phyloP scores from a whole-genome alignment of 441 rosid genomes.

The Jatropha multifida region DNA sequence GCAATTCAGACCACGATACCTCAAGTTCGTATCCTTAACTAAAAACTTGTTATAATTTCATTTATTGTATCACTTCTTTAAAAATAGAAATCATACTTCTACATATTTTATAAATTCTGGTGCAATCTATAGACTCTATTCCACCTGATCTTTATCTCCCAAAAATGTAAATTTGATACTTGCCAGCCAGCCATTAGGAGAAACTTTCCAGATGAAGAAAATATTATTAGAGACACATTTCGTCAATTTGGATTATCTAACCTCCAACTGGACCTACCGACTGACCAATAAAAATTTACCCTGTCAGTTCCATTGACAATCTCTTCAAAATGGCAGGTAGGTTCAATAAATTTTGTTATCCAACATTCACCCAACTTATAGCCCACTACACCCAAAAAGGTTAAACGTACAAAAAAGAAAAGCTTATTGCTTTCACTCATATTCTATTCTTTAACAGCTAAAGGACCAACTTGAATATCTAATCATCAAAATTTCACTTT shows the following conservation, averaged over 20 bases:
- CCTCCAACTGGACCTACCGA: constrained; percentile 15
- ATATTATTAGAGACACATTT: background rate
- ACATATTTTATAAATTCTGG: background rate
- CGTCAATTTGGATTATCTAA: constrained; percentile 26
- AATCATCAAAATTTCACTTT: constrained; percentile 17
- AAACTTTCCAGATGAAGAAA: constrained; percentile 1
- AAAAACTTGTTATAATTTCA: background rate
- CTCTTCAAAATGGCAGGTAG: constrained; percentile 10
- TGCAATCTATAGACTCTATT: background rate
- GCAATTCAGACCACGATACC: background rate
- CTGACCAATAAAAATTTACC: background rate
- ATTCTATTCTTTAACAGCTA: background rate
- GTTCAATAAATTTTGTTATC: background rate
- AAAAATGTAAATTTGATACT: background rate
- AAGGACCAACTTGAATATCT: background rate
- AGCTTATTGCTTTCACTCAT: background rate
- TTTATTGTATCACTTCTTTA: background rate
- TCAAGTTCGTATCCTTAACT: background rate
- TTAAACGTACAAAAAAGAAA: background rate
- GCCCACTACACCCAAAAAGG: background rate
- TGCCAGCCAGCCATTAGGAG: constrained; percentile 16
- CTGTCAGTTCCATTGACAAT: background rate
- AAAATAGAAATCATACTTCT: no score
- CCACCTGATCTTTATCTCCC: constrained; percentile 12
- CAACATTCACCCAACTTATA: constrained; percentile 2